Base-by-base conservation (phyloP, 108 stramenopile genomes). In the Nitzschia sp. region DNA sequence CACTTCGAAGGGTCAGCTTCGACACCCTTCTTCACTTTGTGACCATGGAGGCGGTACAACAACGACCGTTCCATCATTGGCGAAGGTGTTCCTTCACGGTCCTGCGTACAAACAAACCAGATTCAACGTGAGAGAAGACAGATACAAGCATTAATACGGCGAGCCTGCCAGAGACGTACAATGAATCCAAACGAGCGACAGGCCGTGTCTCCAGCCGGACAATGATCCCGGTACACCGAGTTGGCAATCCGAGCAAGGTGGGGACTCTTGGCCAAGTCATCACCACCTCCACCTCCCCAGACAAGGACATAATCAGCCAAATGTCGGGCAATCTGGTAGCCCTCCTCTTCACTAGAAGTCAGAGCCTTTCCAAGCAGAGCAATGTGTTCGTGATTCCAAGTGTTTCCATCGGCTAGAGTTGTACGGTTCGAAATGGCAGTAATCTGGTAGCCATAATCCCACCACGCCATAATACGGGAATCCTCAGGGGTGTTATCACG, bases 311-410 rank as follows among this genome's bases (percentile, higher is more conserved):
- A 98, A 73, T 99, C 95, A 43, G 94, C 98, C 67, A 97, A 78
- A 71, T 94, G 96, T 26, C 94, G 86, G 10, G 95, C 86, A 79
- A 97, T 97, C 68, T 90, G 79, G 77, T 97, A 94, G 2, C 94
- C 96, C 68, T 94, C 88, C 52, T 95, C 86, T 51, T 93, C 90
- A 42, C 74, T 68, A 2, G 93, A 74, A n/a, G 97, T 95, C 53
- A 99, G 72, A 10, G 84, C 79, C 65, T 92, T 91, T 0, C 96
- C 98, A 8, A 99, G 83, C 8, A 97, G 90, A n/a, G 98, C 97
- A 82, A 99, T 98, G 77, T 99, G 98, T 67, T 96, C 96, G 62
- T 98, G 96, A 79, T 98, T 98, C 97, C 97, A 99, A 54, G 97
- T 98, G 78, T 99, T 99, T 34, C 96, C 96, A 83, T 99, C 98